These are phyloP conservation scores for Aegilops speltoides DNA, from an alignment of 176 grass and related monocot species.

Conservation along the genomic window DNA sequence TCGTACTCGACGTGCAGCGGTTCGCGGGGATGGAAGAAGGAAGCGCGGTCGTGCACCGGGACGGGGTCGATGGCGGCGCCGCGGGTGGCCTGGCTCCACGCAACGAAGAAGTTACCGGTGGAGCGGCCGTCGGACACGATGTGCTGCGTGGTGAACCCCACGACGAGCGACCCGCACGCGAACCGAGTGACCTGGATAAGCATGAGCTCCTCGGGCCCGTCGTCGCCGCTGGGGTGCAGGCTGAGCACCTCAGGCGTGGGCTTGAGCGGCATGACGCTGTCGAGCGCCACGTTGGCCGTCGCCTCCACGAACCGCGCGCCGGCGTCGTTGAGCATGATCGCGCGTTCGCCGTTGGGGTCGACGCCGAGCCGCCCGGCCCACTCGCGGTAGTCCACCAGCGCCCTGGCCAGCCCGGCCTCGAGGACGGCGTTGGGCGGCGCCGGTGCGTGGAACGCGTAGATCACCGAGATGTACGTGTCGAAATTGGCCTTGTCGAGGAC, in stretches of 20 bases:
- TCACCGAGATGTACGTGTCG: neutral
- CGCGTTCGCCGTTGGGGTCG: neutral
- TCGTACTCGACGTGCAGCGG: conserved; percentile 19
- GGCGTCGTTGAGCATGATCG: conserved; percentile 33
- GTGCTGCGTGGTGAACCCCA: conserved; percentile 30
- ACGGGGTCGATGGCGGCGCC: neutral
- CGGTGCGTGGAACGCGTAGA: conserved; percentile 25
- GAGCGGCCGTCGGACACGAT: conserved; percentile 31
- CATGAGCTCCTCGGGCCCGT: conserved; percentile 14
- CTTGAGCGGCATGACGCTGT: neutral
- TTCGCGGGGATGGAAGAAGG: conserved; percentile 18
- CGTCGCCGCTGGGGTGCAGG: conserved; percentile 16
- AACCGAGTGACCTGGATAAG: conserved; percentile 22
- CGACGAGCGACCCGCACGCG: conserved; percentile 15
- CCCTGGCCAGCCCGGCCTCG: neutral
- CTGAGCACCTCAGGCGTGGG: neutral
- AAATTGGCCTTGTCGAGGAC: conserved; percentile 25
- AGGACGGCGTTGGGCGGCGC: neutral
- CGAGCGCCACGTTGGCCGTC: neutral
- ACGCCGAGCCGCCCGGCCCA: conserved; percentile 27
- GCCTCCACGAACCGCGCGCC: conserved; percentile 25
- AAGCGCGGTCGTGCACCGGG: conserved; percentile 22
- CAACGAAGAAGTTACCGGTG: conserved; percentile 31
- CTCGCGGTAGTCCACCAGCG: conserved; percentile 23
- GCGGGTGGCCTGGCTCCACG: conserved; percentile 39